phyloP scores from a whole-genome alignment of 1,139 yeast species.

The Debaryomyces udenii region DNA sequence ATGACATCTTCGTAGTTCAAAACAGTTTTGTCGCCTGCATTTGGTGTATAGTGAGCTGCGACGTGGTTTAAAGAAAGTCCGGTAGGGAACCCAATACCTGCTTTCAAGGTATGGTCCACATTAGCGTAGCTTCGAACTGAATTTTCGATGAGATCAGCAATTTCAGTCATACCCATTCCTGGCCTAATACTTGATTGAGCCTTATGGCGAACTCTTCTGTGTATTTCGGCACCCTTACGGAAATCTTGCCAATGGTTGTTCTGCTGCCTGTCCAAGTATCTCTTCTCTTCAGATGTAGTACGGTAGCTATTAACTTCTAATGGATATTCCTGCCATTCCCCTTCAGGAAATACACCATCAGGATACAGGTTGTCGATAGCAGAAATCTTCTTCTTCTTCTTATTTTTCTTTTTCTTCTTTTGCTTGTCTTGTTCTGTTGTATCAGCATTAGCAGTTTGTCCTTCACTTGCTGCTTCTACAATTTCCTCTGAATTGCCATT shows the following conservation, averaged over 20 bases:
- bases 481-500: constrained; percentile 2
- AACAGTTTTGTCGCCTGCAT: constrained; percentile 86
- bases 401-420: constrained; percentile 53
- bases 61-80: constrained; percentile 91
- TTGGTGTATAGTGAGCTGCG: constrained; percentile 98
- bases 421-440: constrained; percentile 25
- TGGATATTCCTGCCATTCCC: constrained; percentile 79
- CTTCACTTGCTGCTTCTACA: constrained; percentile 10
- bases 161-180: constrained; percentile 89
- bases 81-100: constrained; percentile 97
- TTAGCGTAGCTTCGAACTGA: constrained; percentile 75
- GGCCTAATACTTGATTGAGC: constrained; percentile 78
- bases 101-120: constrained; percentile 63
- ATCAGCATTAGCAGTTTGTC: constrained; percentile 11
- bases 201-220: constrained; percentile 84
- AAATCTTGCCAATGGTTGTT: constrained; percentile 78
- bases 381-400: constrained; percentile 47
- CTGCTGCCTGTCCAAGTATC: constrained; percentile 73
- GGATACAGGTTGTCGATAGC: constrained; percentile 72
- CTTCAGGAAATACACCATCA: constrained; percentile 80
- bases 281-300: constrained; percentile 82
- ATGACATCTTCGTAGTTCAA: constrained; percentile 85
- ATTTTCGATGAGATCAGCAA: constrained; percentile 88
- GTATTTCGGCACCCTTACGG: constrained; percentile 95
- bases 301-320: constrained; percentile 75